Evolutionary conservation across 129 eudicot genomes (phyloP).

Genomic region (Calendula officinalis): DNA sequence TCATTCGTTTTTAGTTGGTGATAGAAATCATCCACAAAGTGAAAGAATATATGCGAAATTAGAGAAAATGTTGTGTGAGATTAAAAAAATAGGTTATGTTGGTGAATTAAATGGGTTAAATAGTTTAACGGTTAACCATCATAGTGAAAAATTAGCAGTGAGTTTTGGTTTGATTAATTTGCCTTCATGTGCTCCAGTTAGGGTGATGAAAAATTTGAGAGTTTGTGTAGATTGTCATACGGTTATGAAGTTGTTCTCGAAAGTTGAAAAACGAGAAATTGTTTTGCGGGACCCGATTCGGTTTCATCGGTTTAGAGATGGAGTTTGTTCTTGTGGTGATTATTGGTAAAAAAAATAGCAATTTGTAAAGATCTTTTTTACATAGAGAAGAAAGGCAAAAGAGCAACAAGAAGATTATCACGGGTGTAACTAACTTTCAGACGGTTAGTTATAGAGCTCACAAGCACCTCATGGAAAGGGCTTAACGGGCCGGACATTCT

Average conservation of each 20-base stretch:
- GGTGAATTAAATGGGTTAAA: slow-evolving; percentile 3
- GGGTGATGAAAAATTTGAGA: slow-evolving; percentile 56
- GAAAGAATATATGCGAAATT: slow-evolving; percentile 27
- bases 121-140: slow-evolving; percentile 25
- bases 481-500: too few relatives aligned
- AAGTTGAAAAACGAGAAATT: slow-evolving; percentile 41
- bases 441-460: background rate
- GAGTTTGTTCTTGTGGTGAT: slow-evolving; percentile 46
- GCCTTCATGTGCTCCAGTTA: slow-evolving; percentile 37
- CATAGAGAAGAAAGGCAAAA: too few relatives aligned
- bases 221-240: slow-evolving; percentile 47
- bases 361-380: too few relatives aligned
- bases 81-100: slow-evolving; percentile 35
- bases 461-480: too few relatives aligned
- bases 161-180: slow-evolving; percentile 36
- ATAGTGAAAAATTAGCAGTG: slow-evolving; percentile 49
- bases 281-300: slow-evolving; percentile 40
- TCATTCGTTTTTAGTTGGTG: slow-evolving; percentile 39
- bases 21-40: slow-evolving; percentile 40
- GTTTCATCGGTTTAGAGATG: slow-evolving; percentile 49
- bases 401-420: background rate
- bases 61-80: slow-evolving; percentile 31
- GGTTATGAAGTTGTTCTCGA: slow-evolving; percentile 39
- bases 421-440: background rate
- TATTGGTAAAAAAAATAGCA: slow-evolving; percentile 28